Base-by-base conservation (phyloP, 495 filamentous ascomycete genomes). In the Articulospora tetracladia region DNA sequence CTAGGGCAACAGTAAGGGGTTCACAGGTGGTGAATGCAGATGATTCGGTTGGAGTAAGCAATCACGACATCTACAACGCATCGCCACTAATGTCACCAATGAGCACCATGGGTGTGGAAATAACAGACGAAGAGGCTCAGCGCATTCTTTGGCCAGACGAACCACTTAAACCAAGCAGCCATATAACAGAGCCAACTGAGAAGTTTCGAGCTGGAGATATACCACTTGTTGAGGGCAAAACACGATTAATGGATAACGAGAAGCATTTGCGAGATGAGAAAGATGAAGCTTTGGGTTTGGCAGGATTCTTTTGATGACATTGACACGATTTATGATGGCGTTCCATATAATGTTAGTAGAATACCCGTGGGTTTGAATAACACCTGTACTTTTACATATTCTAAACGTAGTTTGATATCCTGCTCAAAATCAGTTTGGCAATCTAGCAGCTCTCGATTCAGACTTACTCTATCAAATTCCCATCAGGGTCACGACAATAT, bases 381-480 rank as follows among this genome's bases (percentile, higher is more conserved):
- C 26, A 15, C 3, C 23, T 15, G 15, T 34, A 24, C 27, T 23
- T 23, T 27, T 48, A 13, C 41, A 32, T 53, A 48, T 47, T 4
- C 57, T 34, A 66, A 39, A 60, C 26, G 51, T 63, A 63, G 47
- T 67, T 67, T 0, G 64, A 67, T 44, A 67, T 58, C 54, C 64
- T 67, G 22, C 44, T 25, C 13, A 17, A 10, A 46, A 13, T 27
- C 17, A 57, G 34, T 22, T 15, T 32, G 3, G 23, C 8, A 30
- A 22, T 49, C 20, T 30, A 15, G 48, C 36, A 47, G n/a, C 20
- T 4, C 34, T 20, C 39, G 41, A 26, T n/a, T n/a, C n/a, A n/a
- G n/a, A 72, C 75, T 58, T 65, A 82, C 79, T 83, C 80, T 53
- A 84, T 75, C 27, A 84, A 69, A 69, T 84, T 84, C 19, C 76